Percentiles rank a stretch among this genome's conserved stretches.
phyloP scores from a whole-genome alignment of 331 rosid genomes.

The Telfairia occidentalis region DNA sequence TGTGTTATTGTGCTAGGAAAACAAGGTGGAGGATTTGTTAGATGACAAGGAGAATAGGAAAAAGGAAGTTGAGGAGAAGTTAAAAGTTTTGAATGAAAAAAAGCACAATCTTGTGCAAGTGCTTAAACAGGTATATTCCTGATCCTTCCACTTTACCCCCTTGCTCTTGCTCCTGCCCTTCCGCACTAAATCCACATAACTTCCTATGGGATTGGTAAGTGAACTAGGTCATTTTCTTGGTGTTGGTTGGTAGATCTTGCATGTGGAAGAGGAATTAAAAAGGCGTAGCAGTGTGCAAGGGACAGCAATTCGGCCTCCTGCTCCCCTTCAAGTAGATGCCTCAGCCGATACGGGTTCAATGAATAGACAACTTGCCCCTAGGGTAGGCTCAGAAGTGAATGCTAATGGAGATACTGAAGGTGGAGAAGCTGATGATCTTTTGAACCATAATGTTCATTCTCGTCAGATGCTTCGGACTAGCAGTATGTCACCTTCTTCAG shows the following conservation, averaged over 20 bases:
- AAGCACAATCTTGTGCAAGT: constrained; percentile 68
- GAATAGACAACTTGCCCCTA: constrained; percentile 38
- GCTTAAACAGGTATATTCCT: constrained; percentile 67
- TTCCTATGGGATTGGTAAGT: background rate
- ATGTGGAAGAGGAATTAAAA: constrained; percentile 89
- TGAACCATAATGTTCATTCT: constrained; percentile 45
- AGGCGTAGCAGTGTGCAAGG: constrained; percentile 51
- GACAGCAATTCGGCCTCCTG: constrained; percentile 31
- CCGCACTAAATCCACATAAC: background rate
- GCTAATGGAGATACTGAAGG: constrained; percentile 60
- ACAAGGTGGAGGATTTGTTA: constrained; percentile 22
- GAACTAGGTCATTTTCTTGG: background rate
- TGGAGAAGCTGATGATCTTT: constrained; percentile 60
- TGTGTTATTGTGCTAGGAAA: constrained; percentile 25
- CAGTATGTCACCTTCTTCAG: constrained; percentile 85
- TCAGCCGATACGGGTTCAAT: constrained; percentile 56
- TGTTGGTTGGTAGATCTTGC: constrained; percentile 52
- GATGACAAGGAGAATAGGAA: constrained; percentile 47
- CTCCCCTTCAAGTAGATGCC: constrained; percentile 47
- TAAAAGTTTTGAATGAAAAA: constrained; percentile 58
- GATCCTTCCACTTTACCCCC: background rate
- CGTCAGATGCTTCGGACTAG: constrained; percentile 39
- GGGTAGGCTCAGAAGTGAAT: constrained; percentile 54
- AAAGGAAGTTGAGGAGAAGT: constrained; percentile 66
- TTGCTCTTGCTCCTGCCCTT: background rate